phyloP scores from a whole-genome alignment of 2,329 filamentous ascomycete species.

The Geosmithia morbida region DNA sequence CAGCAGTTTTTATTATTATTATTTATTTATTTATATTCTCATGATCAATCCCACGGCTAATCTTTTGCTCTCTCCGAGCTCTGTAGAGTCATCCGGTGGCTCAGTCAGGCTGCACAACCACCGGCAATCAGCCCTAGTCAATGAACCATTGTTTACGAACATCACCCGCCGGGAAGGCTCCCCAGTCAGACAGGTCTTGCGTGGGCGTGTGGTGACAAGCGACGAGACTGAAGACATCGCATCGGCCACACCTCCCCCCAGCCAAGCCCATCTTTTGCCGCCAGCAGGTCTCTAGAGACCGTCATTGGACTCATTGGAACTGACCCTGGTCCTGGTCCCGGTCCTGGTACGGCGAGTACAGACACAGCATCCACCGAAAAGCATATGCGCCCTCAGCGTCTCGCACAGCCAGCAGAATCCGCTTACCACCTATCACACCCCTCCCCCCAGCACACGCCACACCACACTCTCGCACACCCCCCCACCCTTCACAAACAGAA shows the following conservation, averaged over 20 bases:
- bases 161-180: neutral
- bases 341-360: neutral
- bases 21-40: no score
- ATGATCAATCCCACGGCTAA: no score
- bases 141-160: neutral
- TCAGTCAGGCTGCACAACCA: no score
- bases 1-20: no score
- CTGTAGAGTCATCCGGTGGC: no score
- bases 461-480: conserved; percentile 2
- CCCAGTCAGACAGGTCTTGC: neutral
- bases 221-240: neutral
- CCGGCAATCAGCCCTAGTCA: neutral
- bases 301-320: neutral
- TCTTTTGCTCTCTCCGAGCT: no score
- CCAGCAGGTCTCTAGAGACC: neutral
- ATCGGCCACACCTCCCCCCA: neutral
- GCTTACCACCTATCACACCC: neutral
- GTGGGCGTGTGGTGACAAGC: neutral
- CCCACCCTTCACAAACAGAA: conserved; percentile 1
- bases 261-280: conserved; percentile 1
- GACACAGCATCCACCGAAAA: neutral
- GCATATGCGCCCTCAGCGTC: neutral
- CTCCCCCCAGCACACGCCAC: neutral
- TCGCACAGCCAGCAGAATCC: neutral
- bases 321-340: neutral